Evolutionary conservation across 441 rosid genomes (phyloP).

Genomic region (Croton setiger): DNA sequence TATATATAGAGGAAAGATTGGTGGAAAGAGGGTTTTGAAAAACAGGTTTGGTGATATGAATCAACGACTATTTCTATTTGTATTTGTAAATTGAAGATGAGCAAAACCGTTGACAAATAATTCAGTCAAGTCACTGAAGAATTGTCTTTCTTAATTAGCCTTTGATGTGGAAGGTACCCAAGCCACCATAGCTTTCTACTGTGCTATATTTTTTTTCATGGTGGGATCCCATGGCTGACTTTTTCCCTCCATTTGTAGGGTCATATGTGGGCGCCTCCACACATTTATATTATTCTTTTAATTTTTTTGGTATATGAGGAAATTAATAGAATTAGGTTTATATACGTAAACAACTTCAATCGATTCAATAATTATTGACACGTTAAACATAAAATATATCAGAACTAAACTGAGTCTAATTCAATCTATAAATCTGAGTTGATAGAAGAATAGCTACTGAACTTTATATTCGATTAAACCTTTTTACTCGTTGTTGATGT

Average conservation of each 20-base stretch:
- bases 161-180: slow-evolving; percentile 12
- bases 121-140: slow-evolving; percentile 6
- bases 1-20: slow-evolving; percentile 15
- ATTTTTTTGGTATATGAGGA: too few species aligned
- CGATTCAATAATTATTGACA: too few species aligned
- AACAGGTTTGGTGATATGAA: slow-evolving; percentile 9
- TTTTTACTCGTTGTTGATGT: too few species aligned
- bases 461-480: too few species aligned
- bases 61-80: background rate
- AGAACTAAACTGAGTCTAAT: too few species aligned
- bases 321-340: too few species aligned
- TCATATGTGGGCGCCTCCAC: background rate
- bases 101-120: slow-evolving; percentile 19
- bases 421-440: too few species aligned
- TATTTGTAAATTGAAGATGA: background rate
- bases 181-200: background rate
- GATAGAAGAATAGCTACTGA: too few species aligned
- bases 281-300: too few species aligned
- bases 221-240: slow-evolving; percentile 18
- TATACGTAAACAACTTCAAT: too few species aligned
- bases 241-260: slow-evolving; percentile 14
- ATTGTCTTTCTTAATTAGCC: background rate
- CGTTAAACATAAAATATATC: too few species aligned
- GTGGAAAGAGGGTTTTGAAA: slow-evolving; percentile 16
- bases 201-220: background rate